A percentile compares a stretch with the other conserved stretches of the same genome.
phyloP scores from a whole-genome alignment of 768 basidiomycete species.

The Pilatotrama ljubarskyi region DNA sequence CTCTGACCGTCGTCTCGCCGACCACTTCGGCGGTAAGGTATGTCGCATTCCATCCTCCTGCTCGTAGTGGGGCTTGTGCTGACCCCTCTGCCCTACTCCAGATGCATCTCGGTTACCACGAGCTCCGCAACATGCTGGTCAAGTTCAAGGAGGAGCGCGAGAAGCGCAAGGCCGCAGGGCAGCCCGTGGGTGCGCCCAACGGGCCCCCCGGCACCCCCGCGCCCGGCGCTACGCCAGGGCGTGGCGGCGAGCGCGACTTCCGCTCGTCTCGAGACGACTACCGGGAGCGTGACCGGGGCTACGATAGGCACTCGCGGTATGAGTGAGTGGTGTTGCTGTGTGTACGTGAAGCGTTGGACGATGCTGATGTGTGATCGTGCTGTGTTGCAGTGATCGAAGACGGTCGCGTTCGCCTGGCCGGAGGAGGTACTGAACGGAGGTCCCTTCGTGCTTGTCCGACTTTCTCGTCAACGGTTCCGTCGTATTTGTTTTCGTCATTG shows the following conservation, averaged over 20 bases:
- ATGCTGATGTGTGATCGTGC: conserved; percentile 6
- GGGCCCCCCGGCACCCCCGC: conserved; percentile 33
- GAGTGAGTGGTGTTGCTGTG: conserved; percentile 50
- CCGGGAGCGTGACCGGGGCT: conserved; percentile 59
- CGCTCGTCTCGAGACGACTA: conserved; percentile 62
- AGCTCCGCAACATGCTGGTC: conserved; percentile 89
- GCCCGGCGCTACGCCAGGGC: conserved; percentile 41
- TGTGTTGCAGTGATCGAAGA: conserved; percentile 27
- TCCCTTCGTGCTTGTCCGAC: not conserved
- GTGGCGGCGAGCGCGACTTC: conserved; percentile 51
- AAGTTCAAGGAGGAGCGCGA: conserved; percentile 92
- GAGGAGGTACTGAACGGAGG: conserved; percentile 27
- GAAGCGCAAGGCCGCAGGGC: conserved; percentile 62
- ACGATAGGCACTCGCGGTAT: conserved; percentile 73
- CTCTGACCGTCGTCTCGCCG: conserved; percentile 96
- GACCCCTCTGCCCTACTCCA: conserved; percentile 38
- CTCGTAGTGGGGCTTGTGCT: not conserved
- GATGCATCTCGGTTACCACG: conserved; percentile 99
- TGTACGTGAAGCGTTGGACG: not conserved
- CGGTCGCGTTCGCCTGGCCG: conserved; percentile 33
- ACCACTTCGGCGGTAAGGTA: conserved; percentile 99
- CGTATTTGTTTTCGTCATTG: conserved; percentile 14
- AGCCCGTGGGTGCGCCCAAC: conserved; percentile 42
- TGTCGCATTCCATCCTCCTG: conserved; percentile 28
- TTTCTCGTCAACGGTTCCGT: not conserved